A percentile compares a stretch with the other conserved stretches of the same genome.
Conservation (phyloP, 495 filamentous ascomycete genomes). For the Penicillium goetzii region DNA sequence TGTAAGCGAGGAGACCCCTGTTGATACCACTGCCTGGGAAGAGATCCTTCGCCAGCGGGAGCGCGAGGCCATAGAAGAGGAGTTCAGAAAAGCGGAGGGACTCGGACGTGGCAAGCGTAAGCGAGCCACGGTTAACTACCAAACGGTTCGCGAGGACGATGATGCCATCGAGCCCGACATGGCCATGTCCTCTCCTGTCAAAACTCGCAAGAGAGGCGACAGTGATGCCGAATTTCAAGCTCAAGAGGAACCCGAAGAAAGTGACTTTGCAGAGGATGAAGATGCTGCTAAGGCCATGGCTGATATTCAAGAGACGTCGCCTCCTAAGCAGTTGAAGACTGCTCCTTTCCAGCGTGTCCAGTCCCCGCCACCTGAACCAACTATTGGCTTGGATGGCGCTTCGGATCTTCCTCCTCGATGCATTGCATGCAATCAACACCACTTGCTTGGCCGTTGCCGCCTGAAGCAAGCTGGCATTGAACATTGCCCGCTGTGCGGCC, state of each 20-base stretch:
- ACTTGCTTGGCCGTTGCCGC: constrained; percentile 61
- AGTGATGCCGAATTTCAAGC: constrained; percentile 43
- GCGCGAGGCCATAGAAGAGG: constrained; percentile 69
- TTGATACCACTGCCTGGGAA: constrained; percentile 79
- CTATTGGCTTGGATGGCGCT: constrained; percentile 51
- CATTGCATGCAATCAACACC: constrained; percentile 54
- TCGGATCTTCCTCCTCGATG: constrained; percentile 44
- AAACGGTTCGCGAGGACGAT: constrained; percentile 17
- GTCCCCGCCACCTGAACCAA: constrained; percentile 19
- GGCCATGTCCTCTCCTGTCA: constrained; percentile 29
- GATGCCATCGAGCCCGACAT: constrained; percentile 21
- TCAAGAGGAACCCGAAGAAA: constrained; percentile 27
- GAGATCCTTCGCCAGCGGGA: constrained; percentile 83
- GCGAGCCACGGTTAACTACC: constrained; percentile 51
- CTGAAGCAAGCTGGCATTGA: constrained; percentile 65
- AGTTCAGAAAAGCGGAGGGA: constrained; percentile 62
- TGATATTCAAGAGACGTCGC: constrained; percentile 12
- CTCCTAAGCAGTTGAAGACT: constrained; percentile 7
- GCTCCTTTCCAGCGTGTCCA: constrained; percentile 47
- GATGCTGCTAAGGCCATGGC: constrained; percentile 14
- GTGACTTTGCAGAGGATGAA: constrained; percentile 32
- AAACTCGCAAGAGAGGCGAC: constrained; percentile 32
- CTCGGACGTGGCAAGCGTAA: constrained; percentile 83
- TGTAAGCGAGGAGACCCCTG: constrained; percentile 47
- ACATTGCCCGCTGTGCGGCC: constrained; percentile 66